Evolutionary conservation across 352 stramenopile species (phyloP).

Genomic region (Peronosclerospora sorghi): DNA sequence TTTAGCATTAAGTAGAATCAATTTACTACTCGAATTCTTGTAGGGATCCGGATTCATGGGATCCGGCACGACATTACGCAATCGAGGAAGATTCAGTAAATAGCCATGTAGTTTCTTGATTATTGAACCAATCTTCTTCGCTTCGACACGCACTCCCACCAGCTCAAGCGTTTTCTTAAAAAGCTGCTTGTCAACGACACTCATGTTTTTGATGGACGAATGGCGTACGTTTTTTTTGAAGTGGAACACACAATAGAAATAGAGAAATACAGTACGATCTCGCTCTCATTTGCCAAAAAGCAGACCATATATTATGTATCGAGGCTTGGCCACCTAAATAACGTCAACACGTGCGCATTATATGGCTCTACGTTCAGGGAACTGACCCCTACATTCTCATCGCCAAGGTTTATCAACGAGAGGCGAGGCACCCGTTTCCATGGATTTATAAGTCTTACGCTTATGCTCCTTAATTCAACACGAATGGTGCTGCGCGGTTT

Average conservation of each 20-base stretch:
- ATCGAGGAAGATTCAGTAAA: constrained; percentile 53
- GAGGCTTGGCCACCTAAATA: too few species aligned
- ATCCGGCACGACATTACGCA: constrained; percentile 70
- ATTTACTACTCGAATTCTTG: constrained; percentile 58
- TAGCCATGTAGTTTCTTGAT: constrained; percentile 64
- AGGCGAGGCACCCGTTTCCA: too few species aligned
- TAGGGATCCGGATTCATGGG: constrained; percentile 44
- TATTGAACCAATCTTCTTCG: constrained; percentile 69
- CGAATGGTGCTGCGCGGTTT: too few species aligned
- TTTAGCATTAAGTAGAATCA: constrained; percentile 59
- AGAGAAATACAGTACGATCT: too few species aligned
- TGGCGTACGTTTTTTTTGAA: background rate
- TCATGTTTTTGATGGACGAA: constrained; percentile 14
- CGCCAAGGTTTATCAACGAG: too few species aligned
- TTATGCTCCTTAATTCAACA: too few species aligned
- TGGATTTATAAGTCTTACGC: too few species aligned
- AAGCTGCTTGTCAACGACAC: constrained; percentile 50
- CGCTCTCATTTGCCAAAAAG: too few species aligned
- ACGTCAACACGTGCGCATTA: too few species aligned
- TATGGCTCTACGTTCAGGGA: too few species aligned
- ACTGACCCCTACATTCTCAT: too few species aligned
- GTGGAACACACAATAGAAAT: constrained; percentile 5
- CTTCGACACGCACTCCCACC: constrained; percentile 60
- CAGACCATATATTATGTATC: too few species aligned
- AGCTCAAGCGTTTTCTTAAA: constrained; percentile 66